A percentile compares a stretch with the other conserved stretches of the same genome.
These are phyloP conservation scores for Leishmania arabica DNA, from an alignment of 208 protist species.

Conservation along the genomic window DNA sequence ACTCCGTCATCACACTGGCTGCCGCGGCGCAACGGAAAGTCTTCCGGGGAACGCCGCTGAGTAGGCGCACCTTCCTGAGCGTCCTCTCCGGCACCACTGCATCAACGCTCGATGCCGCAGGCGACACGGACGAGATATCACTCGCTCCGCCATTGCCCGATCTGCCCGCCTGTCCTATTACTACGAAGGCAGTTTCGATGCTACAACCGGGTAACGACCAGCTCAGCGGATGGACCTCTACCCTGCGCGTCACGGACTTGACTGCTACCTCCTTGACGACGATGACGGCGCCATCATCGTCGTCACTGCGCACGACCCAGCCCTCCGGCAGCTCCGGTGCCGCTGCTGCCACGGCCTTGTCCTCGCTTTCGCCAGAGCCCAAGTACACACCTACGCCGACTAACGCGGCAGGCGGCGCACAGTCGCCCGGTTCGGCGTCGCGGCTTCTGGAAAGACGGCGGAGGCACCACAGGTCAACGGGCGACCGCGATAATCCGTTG, in stretches of 20 bases:
- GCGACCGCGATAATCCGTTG: neutral
- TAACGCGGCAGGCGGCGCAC: neutral
- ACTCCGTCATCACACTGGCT: neutral
- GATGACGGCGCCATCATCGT: neutral
- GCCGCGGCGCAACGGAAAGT: neutral
- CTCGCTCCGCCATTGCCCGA: neutral
- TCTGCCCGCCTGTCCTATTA: neutral
- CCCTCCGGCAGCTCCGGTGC: neutral
- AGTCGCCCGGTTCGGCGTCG: neutral
- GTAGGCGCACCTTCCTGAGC: constrained; percentile 12
- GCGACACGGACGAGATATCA: neutral
- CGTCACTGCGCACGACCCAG: neutral
- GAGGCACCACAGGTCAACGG: neutral
- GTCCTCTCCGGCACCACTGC: neutral
- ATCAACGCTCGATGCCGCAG: neutral
- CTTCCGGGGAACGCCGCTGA: constrained; percentile 4
- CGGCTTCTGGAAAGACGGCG: too few relatives aligned
- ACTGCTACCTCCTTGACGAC: neutral
- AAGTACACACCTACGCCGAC: neutral
- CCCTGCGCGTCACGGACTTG: neutral
- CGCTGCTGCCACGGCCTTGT: neutral
- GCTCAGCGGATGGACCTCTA: neutral
- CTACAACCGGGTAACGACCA: neutral
- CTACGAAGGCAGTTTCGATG: neutral
- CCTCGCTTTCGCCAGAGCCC: neutral